Conservation (phyloP, 139 green algal species). For the Chlorella vulgaris region DNA sequence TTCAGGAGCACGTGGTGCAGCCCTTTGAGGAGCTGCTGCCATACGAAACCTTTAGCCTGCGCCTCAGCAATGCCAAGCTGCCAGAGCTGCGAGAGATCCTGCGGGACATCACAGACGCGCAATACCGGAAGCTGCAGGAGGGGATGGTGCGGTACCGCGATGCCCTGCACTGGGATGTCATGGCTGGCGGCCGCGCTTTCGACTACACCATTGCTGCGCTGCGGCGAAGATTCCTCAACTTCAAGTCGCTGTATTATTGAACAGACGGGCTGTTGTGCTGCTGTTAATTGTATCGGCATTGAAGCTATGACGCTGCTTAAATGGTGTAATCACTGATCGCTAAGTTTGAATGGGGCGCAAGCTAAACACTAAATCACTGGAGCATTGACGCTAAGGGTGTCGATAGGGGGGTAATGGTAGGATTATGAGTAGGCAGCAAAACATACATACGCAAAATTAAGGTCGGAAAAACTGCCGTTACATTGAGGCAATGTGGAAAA, state of each 20-base stretch:
- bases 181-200: not conserved
- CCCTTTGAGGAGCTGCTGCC: not conserved
- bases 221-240: not conserved
- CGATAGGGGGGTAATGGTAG: too few species aligned
- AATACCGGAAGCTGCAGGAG: not conserved
- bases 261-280: too few species aligned
- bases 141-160: not conserved
- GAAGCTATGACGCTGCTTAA: not conserved
- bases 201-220: not conserved
- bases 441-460: too few species aligned
- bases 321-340: too few species aligned
- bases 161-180: not conserved
- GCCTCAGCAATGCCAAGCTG: not conserved
- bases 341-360: too few species aligned
- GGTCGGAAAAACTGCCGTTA: too few species aligned
- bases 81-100: not conserved
- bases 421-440: too few species aligned
- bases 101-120: not conserved
- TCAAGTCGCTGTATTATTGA: not conserved
- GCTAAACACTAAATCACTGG: too few species aligned
- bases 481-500: too few species aligned
- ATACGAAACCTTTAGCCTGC: not conserved
- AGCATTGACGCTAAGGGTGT: too few species aligned
- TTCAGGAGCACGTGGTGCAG: not conserved
- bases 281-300: not conserved